Evolutionary conservation across 2,329 filamentous ascomycete species (phyloP).

Genomic region (Berkeleyomyces rouxiae): DNA sequence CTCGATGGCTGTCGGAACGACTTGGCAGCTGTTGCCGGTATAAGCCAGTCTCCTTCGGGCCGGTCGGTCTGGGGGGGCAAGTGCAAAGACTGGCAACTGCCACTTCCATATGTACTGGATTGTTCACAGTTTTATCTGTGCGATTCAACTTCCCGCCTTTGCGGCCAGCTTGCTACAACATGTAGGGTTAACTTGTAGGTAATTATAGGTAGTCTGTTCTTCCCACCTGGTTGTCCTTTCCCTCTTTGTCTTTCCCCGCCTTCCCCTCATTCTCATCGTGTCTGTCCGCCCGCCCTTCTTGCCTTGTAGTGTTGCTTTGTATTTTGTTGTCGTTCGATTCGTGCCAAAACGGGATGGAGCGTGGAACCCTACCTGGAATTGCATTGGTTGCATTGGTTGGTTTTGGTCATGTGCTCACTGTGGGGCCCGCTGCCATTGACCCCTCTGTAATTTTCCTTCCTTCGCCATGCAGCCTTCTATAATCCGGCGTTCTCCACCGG

Average conservation of each 20-base stretch:
- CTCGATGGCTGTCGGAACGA: too few species aligned
- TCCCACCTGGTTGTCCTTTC: not conserved
- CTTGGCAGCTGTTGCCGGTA: not conserved
- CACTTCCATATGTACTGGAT: not conserved
- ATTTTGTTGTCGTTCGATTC: constrained; percentile 1
- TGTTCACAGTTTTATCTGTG: not conserved
- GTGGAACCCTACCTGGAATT: not conserved
- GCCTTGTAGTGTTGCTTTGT: not conserved
- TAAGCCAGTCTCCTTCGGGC: not conserved
- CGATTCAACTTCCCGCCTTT: not conserved
- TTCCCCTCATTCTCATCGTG: not conserved
- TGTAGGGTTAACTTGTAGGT: too few species aligned
- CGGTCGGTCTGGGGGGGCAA: not conserved
- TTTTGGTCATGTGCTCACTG: not conserved
- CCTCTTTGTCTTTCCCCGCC: not conserved
- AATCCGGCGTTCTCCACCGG: not conserved
- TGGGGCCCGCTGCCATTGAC: not conserved
- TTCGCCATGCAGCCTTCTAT: not conserved
- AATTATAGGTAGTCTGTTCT: too few species aligned
- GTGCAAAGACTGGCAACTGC: not conserved
- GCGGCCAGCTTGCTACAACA: too few species aligned
- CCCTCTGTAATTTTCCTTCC: not conserved
- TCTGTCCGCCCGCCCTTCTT: not conserved
- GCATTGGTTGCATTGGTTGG: not conserved
- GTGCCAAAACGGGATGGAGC: not conserved